Percentiles rank a stretch among this genome's conserved stretches.
phyloP scores from a whole-genome alignment of 2,329 filamentous ascomycete genomes.

The Huntiella moniliformis region DNA sequence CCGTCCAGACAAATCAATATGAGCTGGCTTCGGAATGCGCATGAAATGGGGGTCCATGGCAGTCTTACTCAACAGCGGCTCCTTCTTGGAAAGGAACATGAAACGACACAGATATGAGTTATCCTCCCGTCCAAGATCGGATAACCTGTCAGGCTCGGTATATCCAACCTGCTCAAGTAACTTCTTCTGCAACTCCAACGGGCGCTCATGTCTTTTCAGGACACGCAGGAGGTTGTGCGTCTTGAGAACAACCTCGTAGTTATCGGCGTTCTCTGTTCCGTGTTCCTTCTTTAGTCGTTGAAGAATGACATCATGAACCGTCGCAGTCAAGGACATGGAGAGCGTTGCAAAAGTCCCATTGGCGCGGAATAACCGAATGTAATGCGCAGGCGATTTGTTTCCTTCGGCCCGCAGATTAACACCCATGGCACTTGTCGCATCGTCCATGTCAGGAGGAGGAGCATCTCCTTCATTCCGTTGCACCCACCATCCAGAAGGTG shows the following conservation, averaged over 20 bases:
- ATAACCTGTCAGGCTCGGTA: slow-evolving; percentile 64
- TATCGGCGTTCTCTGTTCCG: slow-evolving; percentile 72
- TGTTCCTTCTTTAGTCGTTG: slow-evolving; percentile 90
- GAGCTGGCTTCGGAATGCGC: slow-evolving; percentile 77
- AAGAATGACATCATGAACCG: slow-evolving; percentile 70
- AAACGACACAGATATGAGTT: slow-evolving; percentile 95
- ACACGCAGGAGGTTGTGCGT: slow-evolving; percentile 82
- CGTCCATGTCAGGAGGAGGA: slow-evolving; percentile 44
- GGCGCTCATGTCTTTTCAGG: slow-evolving; percentile 58
- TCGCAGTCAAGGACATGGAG: slow-evolving; percentile 65
- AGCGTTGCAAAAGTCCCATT: slow-evolving; percentile 91
- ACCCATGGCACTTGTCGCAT: background rate
- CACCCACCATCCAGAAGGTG: slow-evolving; percentile 92
- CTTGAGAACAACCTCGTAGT: slow-evolving; percentile 88
- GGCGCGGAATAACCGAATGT: slow-evolving; percentile 84
- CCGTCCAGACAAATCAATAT: slow-evolving; percentile 76
- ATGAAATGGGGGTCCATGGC: slow-evolving; percentile 59
- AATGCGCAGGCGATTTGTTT: slow-evolving; percentile 52
- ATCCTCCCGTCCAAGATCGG: slow-evolving; percentile 88
- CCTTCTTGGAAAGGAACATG: slow-evolving; percentile 56
- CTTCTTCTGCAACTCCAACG: slow-evolving; percentile 77
- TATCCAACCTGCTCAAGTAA: slow-evolving; percentile 86
- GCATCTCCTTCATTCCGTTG: slow-evolving; percentile 50
- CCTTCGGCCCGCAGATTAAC: slow-evolving; percentile 28
- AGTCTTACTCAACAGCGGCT: slow-evolving; percentile 43